These are phyloP conservation scores for Rhizoctonia solani DNA, from an alignment of 1,284 basidiomycete species.

Conservation along the genomic window DNA sequence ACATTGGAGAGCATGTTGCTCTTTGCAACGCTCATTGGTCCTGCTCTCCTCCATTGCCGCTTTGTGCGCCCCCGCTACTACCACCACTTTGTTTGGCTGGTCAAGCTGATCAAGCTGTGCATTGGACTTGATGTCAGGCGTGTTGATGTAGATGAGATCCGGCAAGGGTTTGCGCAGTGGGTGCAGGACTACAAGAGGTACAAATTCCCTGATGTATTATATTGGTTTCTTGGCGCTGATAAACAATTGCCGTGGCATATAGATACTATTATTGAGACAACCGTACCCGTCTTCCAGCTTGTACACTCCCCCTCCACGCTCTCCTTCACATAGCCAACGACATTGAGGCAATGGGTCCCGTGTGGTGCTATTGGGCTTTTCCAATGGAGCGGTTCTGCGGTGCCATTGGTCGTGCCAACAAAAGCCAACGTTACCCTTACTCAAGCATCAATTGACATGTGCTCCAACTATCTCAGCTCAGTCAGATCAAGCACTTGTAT, in stretches of 20 bases:
- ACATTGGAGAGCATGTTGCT: conserved; percentile 46
- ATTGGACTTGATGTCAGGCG: conserved; percentile 49
- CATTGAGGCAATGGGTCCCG: no score
- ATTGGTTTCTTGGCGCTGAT: conserved; percentile 45
- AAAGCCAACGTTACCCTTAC: conserved; percentile 6
- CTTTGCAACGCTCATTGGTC: conserved; percentile 20
- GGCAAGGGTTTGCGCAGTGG: conserved; percentile 49
- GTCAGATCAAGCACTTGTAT: conserved; percentile 14
- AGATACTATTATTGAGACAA: conserved; percentile 51
- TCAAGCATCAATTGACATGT: conserved; percentile 11
- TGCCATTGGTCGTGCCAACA: background rate
- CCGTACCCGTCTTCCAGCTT: conserved; percentile 44
- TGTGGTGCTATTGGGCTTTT: no score
- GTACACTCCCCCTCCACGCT: no score
- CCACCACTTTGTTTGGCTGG: conserved; percentile 50
- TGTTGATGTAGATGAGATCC: conserved; percentile 45
- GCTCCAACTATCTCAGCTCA: conserved; percentile 12
- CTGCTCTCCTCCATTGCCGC: conserved; percentile 14
- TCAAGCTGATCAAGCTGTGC: conserved; percentile 49
- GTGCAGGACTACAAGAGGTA: conserved; percentile 53
- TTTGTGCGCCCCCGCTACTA: conserved; percentile 40
- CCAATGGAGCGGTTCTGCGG: conserved; percentile 49
- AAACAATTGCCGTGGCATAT: background rate
- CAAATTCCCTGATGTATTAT: conserved; percentile 33
- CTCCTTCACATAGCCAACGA: no score